phyloP scores from a whole-genome alignment of 345 rosid genomes.

The Microthlaspi erraticum region DNA sequence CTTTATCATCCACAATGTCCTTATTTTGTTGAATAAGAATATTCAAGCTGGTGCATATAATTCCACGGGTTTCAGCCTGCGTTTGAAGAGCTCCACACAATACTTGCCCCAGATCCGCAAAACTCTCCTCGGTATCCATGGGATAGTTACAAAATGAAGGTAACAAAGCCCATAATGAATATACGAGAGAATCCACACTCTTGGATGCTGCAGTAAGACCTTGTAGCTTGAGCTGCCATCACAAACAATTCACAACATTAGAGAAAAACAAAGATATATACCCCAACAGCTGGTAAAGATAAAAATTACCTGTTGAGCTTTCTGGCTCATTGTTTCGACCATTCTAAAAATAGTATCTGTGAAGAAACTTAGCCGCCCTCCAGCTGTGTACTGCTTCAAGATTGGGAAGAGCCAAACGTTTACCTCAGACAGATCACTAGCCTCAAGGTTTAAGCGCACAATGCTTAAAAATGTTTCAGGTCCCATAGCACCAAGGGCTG shows the following conservation, averaged over 20 bases:
- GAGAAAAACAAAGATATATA: conserved; percentile 12
- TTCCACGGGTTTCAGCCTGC: conserved; percentile 66
- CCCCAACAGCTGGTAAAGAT: neutral
- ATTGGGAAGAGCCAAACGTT: conserved; percentile 96
- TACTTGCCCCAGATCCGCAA: conserved; percentile 59
- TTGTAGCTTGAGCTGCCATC: conserved; percentile 74
- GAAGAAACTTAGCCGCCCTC: conserved; percentile 82
- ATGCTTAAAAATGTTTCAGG: conserved; percentile 77
- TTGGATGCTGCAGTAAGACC: conserved; percentile 68
- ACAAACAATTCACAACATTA: conserved; percentile 22
- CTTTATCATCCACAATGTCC: conserved; percentile 52
- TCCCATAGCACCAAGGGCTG: conserved; percentile 93
- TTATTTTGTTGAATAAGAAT: conserved; percentile 77
- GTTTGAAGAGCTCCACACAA: conserved; percentile 64
- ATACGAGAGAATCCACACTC: conserved; percentile 68
- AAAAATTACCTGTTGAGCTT: conserved; percentile 63
- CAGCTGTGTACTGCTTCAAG: conserved; percentile 85
- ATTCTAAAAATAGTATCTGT: conserved; percentile 61
- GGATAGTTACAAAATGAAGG: conserved; percentile 96
- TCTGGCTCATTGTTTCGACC: conserved; percentile 57
- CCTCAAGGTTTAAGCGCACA: conserved; percentile 79
- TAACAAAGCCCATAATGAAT: conserved; percentile 87
- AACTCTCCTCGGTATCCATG: conserved; percentile 73
- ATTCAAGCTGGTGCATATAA: conserved; percentile 77
- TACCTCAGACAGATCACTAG: conserved; percentile 75